A percentile compares a stretch with the other conserved stretches of the same genome.
phyloP scores from a whole-genome alignment of 768 basidiomycete species.

The Amanita molliuscula region DNA sequence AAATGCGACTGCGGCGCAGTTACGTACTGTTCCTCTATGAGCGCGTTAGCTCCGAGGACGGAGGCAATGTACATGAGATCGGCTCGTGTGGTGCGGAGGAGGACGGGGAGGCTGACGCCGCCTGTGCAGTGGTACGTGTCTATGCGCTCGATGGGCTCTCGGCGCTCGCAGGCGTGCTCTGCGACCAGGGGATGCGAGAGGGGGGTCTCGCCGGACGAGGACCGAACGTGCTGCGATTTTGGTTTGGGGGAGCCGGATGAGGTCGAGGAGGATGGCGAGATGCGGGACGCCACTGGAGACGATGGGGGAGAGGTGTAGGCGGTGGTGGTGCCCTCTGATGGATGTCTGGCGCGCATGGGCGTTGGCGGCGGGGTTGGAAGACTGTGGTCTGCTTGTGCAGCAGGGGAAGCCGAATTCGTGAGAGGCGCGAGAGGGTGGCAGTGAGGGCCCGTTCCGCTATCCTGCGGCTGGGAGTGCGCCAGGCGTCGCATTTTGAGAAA shows the following conservation, averaged over 20 bases:
- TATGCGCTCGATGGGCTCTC: constrained; percentile 19
- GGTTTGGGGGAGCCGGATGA: background rate
- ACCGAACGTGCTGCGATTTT: constrained; percentile 21
- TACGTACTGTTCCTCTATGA: constrained; percentile 61
- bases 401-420: background rate
- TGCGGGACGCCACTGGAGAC: background rate
- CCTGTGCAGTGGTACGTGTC: constrained; percentile 49
- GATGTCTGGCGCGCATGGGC: background rate
- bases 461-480: constrained; percentile 13
- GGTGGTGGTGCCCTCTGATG: background rate
- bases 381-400: background rate
- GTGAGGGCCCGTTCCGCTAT: background rate
- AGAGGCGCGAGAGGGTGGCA: background rate
- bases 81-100: constrained; percentile 46
- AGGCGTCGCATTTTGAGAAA: constrained; percentile 43
- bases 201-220: constrained; percentile 26
- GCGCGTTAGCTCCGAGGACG: constrained; percentile 42
- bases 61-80: constrained; percentile 40
- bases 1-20: constrained; percentile 9
- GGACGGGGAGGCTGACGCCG: constrained; percentile 48
- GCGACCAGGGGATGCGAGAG: constrained; percentile 27
- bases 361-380: background rate
- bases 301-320: background rate
- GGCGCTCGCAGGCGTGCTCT: constrained; percentile 16
- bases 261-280: background rate